Evolutionary conservation across 306 rosid genomes (phyloP).

Genomic region (Begonia fuchsioides): DNA sequence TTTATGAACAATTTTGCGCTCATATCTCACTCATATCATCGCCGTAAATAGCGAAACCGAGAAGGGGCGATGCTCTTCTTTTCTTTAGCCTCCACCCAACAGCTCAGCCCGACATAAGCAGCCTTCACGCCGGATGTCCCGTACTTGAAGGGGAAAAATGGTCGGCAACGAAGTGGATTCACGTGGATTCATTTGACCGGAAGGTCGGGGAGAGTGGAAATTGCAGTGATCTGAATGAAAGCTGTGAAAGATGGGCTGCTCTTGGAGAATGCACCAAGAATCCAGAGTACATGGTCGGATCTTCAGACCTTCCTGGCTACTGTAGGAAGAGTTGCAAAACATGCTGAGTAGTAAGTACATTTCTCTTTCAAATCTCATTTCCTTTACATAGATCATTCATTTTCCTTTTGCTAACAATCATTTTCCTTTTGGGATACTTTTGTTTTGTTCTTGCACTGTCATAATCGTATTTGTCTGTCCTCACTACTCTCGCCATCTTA

Average conservation of each 20-base stretch:
- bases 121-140: conserved; percentile 96
- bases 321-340: conserved; percentile 85
- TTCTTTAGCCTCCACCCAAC: conserved; percentile 79
- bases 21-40: conserved; percentile 7
- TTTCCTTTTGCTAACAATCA: too few relatives aligned
- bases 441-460: too few relatives aligned
- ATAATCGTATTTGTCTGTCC: too few relatives aligned
- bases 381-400: too few relatives aligned
- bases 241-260: conserved; percentile 88
- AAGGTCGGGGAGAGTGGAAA: conserved; percentile 29
- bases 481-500: too few relatives aligned
- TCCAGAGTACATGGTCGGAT: conserved; percentile 77
- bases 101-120: conserved; percentile 56
- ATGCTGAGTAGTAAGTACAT: conserved; percentile 26
- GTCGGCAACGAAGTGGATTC: conserved; percentile 99
- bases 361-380: too few relatives aligned
- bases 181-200: conserved; percentile 75
- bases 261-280: conserved; percentile 91
- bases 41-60: conserved; percentile 98
- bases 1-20: conserved; percentile 1
- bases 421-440: too few relatives aligned
- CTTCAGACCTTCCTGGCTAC: conserved; percentile 72
- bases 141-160: conserved; percentile 98
- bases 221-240: conserved; percentile 55
- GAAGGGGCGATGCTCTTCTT: conserved; percentile 96